Percentiles rank a stretch among this genome's conserved stretches.
Evolutionary conservation across 768 basidiomycete species (phyloP).

Genomic region (Omphalotus guepiniiformis): DNA sequence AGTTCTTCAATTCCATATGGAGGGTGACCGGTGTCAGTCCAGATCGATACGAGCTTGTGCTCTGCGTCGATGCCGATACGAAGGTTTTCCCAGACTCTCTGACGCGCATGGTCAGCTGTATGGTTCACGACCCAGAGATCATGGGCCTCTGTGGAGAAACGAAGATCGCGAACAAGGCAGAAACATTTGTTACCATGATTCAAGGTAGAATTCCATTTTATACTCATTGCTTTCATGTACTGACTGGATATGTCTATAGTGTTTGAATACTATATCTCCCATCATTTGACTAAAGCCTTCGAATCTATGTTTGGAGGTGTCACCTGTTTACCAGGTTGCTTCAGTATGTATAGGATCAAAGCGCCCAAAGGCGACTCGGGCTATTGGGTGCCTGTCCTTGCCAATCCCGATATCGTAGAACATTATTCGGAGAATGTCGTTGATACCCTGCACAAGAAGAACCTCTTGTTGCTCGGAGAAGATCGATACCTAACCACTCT

Average conservation of each 20-base stretch:
- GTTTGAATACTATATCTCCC: slow-evolving; percentile 99
- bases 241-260: slow-evolving; percentile 44
- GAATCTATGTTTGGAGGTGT: slow-evolving; percentile 99
- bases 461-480: slow-evolving; percentile 92
- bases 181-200: slow-evolving; percentile 99
- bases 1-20: slow-evolving; percentile 99
- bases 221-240: slow-evolving; percentile 1
- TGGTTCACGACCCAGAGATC: slow-evolving; percentile 96
- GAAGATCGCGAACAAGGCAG: slow-evolving; percentile 98
- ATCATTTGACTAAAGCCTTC: slow-evolving; percentile 98
- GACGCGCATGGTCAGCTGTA: slow-evolving; percentile 93
- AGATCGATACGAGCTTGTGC: slow-evolving; percentile 90
- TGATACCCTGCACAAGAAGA: slow-evolving; percentile 99
- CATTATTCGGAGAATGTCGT: slow-evolving; percentile 99
- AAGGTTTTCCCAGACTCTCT: slow-evolving; percentile 99
- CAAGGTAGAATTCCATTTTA: slow-evolving; percentile 64
- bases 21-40: slow-evolving; percentile 92
- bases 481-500: slow-evolving; percentile 99
- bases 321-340: slow-evolving; percentile 98
- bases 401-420: slow-evolving; percentile 97
- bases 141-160: slow-evolving; percentile 99
- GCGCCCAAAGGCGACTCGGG: slow-evolving; percentile 94
- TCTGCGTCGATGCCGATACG: slow-evolving; percentile 97
- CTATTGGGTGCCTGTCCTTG: slow-evolving; percentile 98
- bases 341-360: slow-evolving; percentile 99